Percentiles rank a stretch among this genome's conserved stretches.
phyloP scores from a whole-genome alignment of 2,329 filamentous ascomycete species.

The Aspergillus fumigatiaffinis region DNA sequence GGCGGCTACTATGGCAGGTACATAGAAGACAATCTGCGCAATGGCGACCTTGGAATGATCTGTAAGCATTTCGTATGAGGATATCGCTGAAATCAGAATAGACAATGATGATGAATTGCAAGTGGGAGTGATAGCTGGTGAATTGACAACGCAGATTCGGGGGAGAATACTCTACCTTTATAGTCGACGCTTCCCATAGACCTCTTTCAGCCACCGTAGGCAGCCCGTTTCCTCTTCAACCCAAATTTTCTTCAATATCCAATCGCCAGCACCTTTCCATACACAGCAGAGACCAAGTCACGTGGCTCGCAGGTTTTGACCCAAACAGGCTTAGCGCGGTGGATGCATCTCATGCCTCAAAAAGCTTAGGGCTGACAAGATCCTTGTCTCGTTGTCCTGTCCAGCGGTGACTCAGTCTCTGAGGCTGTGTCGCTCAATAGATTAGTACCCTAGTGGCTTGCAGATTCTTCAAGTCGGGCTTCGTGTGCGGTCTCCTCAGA shows the following conservation, averaged over 20 bases:
- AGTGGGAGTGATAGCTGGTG: no score
- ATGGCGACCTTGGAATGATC: slow-evolving; percentile 18
- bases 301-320: neutral
- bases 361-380: neutral
- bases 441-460: neutral
- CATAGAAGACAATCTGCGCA: slow-evolving; percentile 20
- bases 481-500: neutral
- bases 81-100: neutral
- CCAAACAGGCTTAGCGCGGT: neutral
- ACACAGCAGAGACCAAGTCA: neutral
- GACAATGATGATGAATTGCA: neutral
- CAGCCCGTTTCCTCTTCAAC: neutral
- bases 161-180: neutral
- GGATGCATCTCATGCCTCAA: neutral
- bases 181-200: neutral
- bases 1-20: slow-evolving; percentile 11
- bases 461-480: neutral
- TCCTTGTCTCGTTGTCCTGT: no score
- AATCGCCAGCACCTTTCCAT: neutral
- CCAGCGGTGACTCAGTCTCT: neutral
- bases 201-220: neutral
- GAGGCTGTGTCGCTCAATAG: neutral
- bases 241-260: neutral
- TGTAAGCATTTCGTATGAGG: slow-evolving; percentile 9
- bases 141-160: neutral